These are phyloP conservation scores for Penicillium polonicum DNA, from an alignment of 2,329 filamentous ascomycete genomes.

Conservation along the genomic window DNA sequence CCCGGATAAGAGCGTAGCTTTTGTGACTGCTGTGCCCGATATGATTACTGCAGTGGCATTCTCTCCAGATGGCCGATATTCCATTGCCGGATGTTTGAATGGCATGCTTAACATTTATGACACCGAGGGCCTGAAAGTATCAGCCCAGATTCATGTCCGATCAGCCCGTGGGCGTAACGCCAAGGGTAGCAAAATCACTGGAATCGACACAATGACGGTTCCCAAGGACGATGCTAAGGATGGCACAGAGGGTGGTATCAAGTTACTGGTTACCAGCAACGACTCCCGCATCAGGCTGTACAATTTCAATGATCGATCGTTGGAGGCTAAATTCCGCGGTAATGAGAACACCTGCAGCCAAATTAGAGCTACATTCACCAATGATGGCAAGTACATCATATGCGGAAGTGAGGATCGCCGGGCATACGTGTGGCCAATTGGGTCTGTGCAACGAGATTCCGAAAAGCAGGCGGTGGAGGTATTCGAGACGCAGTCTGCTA, in stretches of 20 bases:
- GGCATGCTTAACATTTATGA: constrained; percentile 89
- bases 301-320: constrained; percentile 75
- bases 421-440: constrained; percentile 85
- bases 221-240: constrained; percentile 55
- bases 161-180: constrained; percentile 90
- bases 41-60: constrained; percentile 94
- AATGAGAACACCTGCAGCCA: constrained; percentile 89
- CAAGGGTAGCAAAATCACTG: constrained; percentile 96
- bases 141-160: constrained; percentile 87
- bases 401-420: constrained; percentile 91
- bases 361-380: constrained; percentile 84
- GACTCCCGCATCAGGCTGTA: constrained; percentile 91
- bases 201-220: constrained; percentile 72
- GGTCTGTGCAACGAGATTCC: constrained; percentile 61
- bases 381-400: constrained; percentile 81
- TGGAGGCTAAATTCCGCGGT: constrained; percentile 88
- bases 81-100: constrained; percentile 82
- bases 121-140: constrained; percentile 81
- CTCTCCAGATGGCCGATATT: constrained; percentile 83
- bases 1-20: constrained; percentile 90
- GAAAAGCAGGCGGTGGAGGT: constrained; percentile 83
- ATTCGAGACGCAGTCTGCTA: constrained; percentile 85
- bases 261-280: constrained; percentile 88
- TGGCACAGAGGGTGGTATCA: constrained; percentile 65
- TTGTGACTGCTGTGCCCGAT: constrained; percentile 71